Conservation (phyloP, 805 yeast genomes). For the Blastobotrys muscicola region DNA sequence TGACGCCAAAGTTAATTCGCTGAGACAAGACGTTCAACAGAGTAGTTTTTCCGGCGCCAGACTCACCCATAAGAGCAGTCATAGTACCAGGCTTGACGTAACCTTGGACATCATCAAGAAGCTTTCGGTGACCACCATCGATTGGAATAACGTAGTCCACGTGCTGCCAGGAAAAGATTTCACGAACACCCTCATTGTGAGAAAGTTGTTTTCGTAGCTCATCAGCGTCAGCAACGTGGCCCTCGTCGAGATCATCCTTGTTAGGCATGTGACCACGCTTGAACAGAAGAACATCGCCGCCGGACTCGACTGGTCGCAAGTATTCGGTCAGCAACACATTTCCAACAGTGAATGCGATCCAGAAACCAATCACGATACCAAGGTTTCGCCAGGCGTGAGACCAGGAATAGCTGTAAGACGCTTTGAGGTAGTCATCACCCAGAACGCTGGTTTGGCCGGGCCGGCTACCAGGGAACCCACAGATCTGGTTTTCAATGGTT, state of each 20-base stretch:
- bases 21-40: slow-evolving; percentile 63
- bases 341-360: slow-evolving; percentile 29
- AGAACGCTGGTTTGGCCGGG: slow-evolving; percentile 44
- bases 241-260: slow-evolving; percentile 21
- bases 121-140: slow-evolving; percentile 29
- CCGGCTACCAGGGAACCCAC: slow-evolving; percentile 51
- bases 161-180: slow-evolving; percentile 53
- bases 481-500: slow-evolving; percentile 35
- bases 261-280: slow-evolving; percentile 30
- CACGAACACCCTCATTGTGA: slow-evolving; percentile 30
- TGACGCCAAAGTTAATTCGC: slow-evolving; percentile 59
- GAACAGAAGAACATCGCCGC: slow-evolving; percentile 26
- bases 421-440: slow-evolving; percentile 50
- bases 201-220: slow-evolving; percentile 19
- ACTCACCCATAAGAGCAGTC: slow-evolving; percentile 78
- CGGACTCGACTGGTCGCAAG: slow-evolving; percentile 23
- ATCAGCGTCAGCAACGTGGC: slow-evolving; percentile 22
- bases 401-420: slow-evolving; percentile 42
- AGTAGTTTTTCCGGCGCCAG: slow-evolving; percentile 84
- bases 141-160: slow-evolving; percentile 48
- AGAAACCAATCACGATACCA: slow-evolving; percentile 53
- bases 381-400: slow-evolving; percentile 72
- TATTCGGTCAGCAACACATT: slow-evolving; percentile 28
- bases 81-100: slow-evolving; percentile 74
- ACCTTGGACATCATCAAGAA: slow-evolving; percentile 48